Base-by-base conservation (phyloP, 31 red algal genomes). In the Asparagopsis taxiformis region DNA sequence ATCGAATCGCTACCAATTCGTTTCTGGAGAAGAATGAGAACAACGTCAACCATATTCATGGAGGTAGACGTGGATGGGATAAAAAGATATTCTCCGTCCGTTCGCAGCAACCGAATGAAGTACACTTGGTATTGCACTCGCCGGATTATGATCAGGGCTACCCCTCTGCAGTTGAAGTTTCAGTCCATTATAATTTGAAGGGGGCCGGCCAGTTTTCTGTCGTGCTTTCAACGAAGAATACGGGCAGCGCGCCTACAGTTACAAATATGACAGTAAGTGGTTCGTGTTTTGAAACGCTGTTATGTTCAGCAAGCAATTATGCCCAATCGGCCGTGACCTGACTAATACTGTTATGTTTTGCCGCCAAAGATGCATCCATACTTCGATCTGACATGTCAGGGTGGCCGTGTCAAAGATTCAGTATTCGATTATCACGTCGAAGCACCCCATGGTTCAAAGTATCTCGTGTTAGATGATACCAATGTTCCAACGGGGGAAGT, bases 101-200 rank as follows among this genome's bases (percentile, higher is more conserved):
- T 25, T 4, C 15, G 19, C 35, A 49, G 22, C 46, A 25, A 17
- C 35, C 59, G 23, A 62, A 23, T 21, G 54, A 16, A 31, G 82
- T 86, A 16, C 70, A 86, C 34, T 36, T 86, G 50, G 38, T 33
- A 36, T 30, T 86, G 55, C 56, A 68, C 9, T 84, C 79, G 31
- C 77, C 87, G 5, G 68, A 91, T 36, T 68, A 68, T 29, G 87
- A 83, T 59, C 76, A 91, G 28, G 77, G 89, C 19, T 83, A 69
- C 21, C 89, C 89, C 7, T 20, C 62, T 9, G 10, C 39, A 13
- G 53, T 83, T 15, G 68, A 82, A 24, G 62, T 85, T 15, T 63
- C 51, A 0, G 80, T 83, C 25, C 68, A 68, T 26, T 82, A 82
- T 62, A 60, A 75, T 31, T 29, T 83, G 2, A 63, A 26, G 1